phyloP scores from a whole-genome alignment of 176 grass and related monocot genomes.

The Lolium multiflorum region DNA sequence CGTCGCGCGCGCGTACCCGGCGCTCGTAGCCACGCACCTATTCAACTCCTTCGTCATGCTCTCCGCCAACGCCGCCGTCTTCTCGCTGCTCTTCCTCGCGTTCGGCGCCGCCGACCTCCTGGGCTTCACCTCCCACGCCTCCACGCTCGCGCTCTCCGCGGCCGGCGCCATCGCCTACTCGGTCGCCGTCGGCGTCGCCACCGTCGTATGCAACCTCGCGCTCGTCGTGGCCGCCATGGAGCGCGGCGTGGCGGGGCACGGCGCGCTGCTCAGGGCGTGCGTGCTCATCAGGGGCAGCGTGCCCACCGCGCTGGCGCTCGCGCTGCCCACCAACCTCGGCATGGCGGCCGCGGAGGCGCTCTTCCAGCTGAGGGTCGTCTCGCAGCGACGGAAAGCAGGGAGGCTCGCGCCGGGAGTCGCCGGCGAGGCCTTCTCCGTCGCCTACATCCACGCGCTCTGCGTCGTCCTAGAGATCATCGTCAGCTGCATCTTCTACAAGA shows the following conservation, averaged over 20 bases:
- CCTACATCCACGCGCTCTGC: conserved; percentile 74
- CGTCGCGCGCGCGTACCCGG: conserved; percentile 55
- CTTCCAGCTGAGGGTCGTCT: conserved; percentile 77
- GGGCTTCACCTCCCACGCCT: conserved; percentile 41
- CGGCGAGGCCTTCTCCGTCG: conserved; percentile 83
- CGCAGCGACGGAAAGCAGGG: conserved; percentile 34
- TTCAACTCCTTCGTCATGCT: conserved; percentile 66
- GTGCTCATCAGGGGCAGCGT: conserved; percentile 51
- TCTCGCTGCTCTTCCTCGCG: conserved; percentile 79
- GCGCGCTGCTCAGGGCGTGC: conserved; percentile 72
- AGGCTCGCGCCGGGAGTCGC: conserved; percentile 51
- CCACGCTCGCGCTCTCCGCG: conserved; percentile 60
- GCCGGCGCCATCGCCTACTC: conserved; percentile 75
- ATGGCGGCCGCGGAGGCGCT: conserved; percentile 68
- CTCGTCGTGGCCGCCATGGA: conserved; percentile 71
- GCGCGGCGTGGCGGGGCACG: conserved; percentile 47
- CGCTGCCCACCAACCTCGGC: conserved; percentile 73
- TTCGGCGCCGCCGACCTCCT: conserved; percentile 69
- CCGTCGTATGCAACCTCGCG: conserved; percentile 81
- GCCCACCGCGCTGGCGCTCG: conserved; percentile 64
- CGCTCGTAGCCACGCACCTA: conserved; percentile 62
- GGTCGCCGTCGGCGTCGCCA: conserved; percentile 60
- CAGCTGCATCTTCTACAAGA: conserved; percentile 72
- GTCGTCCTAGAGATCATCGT: conserved; percentile 85
- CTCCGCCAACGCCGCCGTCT: conserved; percentile 74